These are phyloP conservation scores for Pseudisothecium myosuroides DNA, from an alignment of 225 moss, liverwort and hornwort species.

Conservation along the genomic window DNA sequence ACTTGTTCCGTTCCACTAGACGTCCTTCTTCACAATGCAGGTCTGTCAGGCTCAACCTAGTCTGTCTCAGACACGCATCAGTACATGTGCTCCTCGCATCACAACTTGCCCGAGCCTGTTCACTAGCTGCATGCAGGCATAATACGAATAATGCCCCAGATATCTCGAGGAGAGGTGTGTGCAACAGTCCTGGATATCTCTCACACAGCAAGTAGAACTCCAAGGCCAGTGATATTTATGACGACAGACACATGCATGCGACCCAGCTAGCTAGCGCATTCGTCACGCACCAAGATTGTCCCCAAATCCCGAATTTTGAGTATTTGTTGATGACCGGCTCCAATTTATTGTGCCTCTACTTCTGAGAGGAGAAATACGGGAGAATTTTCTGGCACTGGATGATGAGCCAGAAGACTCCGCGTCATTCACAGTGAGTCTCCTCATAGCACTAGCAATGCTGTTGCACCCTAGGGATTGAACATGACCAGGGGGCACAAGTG, in stretches of 20 bases:
- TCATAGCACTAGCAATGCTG: constrained; percentile 33
- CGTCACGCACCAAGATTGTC: constrained; percentile 33
- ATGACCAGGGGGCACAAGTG: not conserved
- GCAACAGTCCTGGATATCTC: not conserved
- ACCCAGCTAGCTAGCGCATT: not conserved
- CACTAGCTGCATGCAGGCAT: not conserved
- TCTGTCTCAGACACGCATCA: not conserved
- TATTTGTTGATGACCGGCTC: not conserved
- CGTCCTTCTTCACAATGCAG: not conserved
- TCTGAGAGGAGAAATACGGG: constrained; percentile 9
- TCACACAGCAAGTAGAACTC: not conserved
- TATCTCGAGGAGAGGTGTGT: not conserved
- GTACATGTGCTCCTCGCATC: not conserved
- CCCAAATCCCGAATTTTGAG: not conserved
- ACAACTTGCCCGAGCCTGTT: not conserved
- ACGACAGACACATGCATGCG: not conserved
- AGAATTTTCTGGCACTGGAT: constrained; percentile 12
- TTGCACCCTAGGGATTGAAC: constrained; percentile 7
- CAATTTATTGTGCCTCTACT: not conserved
- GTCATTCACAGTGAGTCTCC: constrained; percentile 49
- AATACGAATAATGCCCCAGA: not conserved
- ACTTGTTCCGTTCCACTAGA: not conserved
- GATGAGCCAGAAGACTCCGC: constrained; percentile 43
- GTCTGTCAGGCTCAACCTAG: not conserved
- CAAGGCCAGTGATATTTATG: not conserved